Percentiles rank a stretch among this genome's conserved stretches.
phyloP scores from a whole-genome alignment of 2,329 filamentous ascomycete genomes.

The Hymenoscyphus fructigenus region DNA sequence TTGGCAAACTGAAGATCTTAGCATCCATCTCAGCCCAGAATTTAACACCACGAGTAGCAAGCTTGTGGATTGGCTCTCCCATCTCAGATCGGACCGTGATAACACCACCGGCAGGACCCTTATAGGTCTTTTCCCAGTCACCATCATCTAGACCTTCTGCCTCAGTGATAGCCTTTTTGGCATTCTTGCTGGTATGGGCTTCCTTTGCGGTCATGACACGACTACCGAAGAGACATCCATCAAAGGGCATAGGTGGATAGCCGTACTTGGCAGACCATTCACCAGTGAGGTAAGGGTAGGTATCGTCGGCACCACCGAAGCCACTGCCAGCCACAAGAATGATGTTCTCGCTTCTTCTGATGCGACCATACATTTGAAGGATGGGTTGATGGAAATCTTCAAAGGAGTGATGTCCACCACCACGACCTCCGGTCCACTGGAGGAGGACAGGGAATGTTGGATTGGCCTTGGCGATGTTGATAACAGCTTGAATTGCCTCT shows the following conservation, averaged over 20 bases:
- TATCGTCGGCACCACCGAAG: constrained; percentile 86
- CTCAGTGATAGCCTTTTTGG: constrained; percentile 87
- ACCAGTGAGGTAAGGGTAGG: constrained; percentile 89
- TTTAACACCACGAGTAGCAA: constrained; percentile 89
- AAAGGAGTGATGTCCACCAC: constrained; percentile 90
- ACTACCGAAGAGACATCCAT: constrained; percentile 86
- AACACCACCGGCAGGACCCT: constrained; percentile 85
- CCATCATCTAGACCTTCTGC: constrained; percentile 78
- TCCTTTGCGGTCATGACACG: constrained; percentile 96
- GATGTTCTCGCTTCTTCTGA: constrained; percentile 82
- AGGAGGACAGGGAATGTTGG: constrained; percentile 88
- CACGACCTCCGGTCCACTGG: constrained; percentile 93
- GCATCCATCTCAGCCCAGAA: constrained; percentile 99
- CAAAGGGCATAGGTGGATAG: constrained; percentile 91
- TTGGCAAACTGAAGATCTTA: constrained; percentile 95
- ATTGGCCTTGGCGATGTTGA: constrained; percentile 94
- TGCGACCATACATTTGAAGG: constrained; percentile 85
- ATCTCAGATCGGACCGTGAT: constrained; percentile 98
- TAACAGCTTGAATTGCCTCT: constrained; percentile 82
- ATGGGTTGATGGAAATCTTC: constrained; percentile 95
- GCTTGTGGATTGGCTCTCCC: constrained; percentile 99
- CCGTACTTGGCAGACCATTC: constrained; percentile 84
- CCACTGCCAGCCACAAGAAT: constrained; percentile 88
- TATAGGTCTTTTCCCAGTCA: constrained; percentile 92
- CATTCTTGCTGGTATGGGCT: constrained; percentile 80